Percentiles rank a stretch among this genome's conserved stretches.
Evolutionary conservation across 768 basidiomycete species (phyloP).

Genomic region (Tricholoma sp.): DNA sequence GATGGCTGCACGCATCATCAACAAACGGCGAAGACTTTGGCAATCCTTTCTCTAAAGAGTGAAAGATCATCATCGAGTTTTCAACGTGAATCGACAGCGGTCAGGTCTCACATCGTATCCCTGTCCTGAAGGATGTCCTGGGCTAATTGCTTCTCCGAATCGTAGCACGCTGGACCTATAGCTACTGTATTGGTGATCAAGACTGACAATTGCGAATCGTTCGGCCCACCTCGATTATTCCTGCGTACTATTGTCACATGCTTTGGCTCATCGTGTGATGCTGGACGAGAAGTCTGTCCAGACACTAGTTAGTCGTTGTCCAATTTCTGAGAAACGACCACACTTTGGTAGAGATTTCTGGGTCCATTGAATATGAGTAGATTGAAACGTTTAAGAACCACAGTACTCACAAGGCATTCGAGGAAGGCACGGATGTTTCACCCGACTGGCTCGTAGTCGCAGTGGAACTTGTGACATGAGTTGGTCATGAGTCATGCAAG

Average conservation of each 20-base stretch:
- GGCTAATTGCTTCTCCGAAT: background rate
- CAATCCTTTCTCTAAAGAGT: background rate
- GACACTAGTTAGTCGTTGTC: background rate
- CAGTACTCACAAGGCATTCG: background rate
- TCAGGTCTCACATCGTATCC: background rate
- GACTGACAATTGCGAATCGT: background rate
- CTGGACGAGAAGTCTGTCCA: background rate
- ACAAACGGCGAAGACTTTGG: background rate
- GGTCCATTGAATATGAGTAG: background rate
- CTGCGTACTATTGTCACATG: background rate
- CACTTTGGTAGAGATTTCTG: background rate
- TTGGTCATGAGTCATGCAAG: no score
- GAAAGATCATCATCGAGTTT: background rate
- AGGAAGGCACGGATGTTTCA: background rate
- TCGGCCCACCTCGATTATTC: background rate
- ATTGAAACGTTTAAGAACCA: background rate
- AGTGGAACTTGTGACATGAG: background rate
- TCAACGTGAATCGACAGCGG: background rate
- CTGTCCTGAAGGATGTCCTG: slow-evolving; percentile 2
- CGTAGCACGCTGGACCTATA: background rate
- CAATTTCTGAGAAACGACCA: background rate
- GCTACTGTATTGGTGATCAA: background rate
- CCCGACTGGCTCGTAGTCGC: background rate
- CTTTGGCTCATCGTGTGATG: background rate
- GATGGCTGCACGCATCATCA: background rate